Evolutionary conservation across 352 stramenopile species (phyloP), one percentile per base, ranked within the genome.

Genomic region (Phytophthora europaea): DNA sequence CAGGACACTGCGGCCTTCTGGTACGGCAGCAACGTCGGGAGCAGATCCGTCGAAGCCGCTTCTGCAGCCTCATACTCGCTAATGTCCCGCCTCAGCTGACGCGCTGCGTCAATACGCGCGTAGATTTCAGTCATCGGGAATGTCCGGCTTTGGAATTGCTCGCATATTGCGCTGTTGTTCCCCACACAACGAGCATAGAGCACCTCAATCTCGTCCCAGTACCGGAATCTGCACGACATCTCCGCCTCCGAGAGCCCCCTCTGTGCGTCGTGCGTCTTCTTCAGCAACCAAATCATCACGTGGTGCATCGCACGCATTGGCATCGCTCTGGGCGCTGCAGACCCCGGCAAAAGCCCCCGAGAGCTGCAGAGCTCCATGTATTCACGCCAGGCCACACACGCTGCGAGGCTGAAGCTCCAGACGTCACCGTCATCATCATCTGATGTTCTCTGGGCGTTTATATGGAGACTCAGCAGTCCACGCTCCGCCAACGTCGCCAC

Each of bases 1-100:
- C 98, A 99, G 9, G 89, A 97, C 16, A 99, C 85, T 0, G 97
- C 98, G 67, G 99, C 98, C 47, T 97, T 84, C 76, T 99, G 98
- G 82, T 99, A 99, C 26, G 92, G 90, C 3, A 99, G 79, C n/a
- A 99, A 80, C 6, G 78, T 96, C 22, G 94, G 93, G 4, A 96
- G 68, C 36, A 98, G 70, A 53, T 74, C 59, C 4, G 67, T 50
- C 59, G 57, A 34, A 28, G 34, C 43, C 38, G 47, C 58, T 56
- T 61, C 47, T 13, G 28, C 13, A 15, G 51, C 18, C n/a, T 78
- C 60, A 56, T 60, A 74, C 8, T 63, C 20, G 31, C 59, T 63
- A 6, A 60, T 58, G 2, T 75, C 55, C 1, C 81, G 75, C 61
- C 68, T 28, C 15, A 91, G 67, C 18, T 91, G 85, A 1, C 38